Percentiles rank a stretch among this genome's conserved stretches.
phyloP scores from a whole-genome alignment of 371 early-diverging fungal genomes.

The Mucor irregularis region DNA sequence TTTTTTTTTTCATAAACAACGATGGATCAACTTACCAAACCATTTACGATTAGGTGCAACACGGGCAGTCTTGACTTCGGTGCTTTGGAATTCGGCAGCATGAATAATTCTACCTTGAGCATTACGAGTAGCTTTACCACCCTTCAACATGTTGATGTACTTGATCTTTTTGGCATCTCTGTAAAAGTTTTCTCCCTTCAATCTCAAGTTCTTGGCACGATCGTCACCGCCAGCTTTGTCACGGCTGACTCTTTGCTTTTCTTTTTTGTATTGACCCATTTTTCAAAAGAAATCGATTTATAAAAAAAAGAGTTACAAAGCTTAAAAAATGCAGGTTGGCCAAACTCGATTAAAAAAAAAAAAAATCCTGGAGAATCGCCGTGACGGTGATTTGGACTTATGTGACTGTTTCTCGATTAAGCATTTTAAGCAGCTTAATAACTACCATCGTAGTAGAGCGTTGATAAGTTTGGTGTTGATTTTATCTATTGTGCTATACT shows the following conservation, averaged over 20 bases:
- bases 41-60: conserved; percentile 96
- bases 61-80: conserved; percentile 76
- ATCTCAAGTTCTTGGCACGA: conserved; percentile 68
- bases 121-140: conserved; percentile 89
- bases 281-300: not conserved
- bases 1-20: not conserved
- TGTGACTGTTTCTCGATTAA: no score
- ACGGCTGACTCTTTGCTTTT: conserved; percentile 60
- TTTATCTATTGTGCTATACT: no score
- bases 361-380: no score
- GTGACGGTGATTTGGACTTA: no score
- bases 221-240: conserved; percentile 50
- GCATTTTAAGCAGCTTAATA: no score
- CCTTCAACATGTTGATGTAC: conserved; percentile 90
- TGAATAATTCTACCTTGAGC: conserved; percentile 92
- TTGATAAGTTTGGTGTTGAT: no score
- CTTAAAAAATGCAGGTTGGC: no score
- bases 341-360: no score
- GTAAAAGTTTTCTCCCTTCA: conserved; percentile 97
- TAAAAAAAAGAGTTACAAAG: not conserved
- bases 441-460: no score
- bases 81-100: conserved; percentile 92
- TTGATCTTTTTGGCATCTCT: conserved; percentile 92
- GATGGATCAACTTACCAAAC: conserved; percentile 79
- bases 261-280: conserved; percentile 74